These are phyloP conservation scores for Phoma herbarum DNA, from an alignment of 2,329 filamentous ascomycete species.

Conservation along the genomic window DNA sequence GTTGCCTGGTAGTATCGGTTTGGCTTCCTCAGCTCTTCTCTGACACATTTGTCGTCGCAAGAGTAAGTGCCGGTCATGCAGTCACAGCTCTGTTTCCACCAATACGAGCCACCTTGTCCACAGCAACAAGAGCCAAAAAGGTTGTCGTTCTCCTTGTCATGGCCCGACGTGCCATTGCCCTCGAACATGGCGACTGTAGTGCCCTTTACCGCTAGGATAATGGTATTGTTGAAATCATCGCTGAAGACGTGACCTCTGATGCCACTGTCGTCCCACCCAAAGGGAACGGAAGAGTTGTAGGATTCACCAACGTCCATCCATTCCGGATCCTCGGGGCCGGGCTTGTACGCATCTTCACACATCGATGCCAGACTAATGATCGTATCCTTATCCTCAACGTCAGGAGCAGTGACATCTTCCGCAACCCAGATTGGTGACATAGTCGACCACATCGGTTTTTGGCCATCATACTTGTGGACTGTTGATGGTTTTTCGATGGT, in stretches of 20 bases:
- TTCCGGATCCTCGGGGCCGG: constrained; percentile 43
- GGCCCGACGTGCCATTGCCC: constrained; percentile 47
- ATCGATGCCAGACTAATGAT: constrained; percentile 48
- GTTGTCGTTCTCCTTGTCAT: constrained; percentile 51
- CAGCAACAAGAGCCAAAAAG: constrained; percentile 50
- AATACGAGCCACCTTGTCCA: constrained; percentile 47
- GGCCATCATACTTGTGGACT: constrained; percentile 29
- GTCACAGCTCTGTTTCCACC: constrained; percentile 48
- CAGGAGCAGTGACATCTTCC: constrained; percentile 42
- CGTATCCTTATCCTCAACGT: constrained; percentile 47
- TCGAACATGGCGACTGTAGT: constrained; percentile 50
- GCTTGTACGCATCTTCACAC: constrained; percentile 50
- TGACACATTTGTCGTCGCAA: constrained; percentile 48
- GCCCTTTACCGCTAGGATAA: constrained; percentile 47
- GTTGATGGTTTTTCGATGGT: constrained; percentile 41
- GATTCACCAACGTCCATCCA: constrained; percentile 47
- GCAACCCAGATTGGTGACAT: constrained; percentile 45
- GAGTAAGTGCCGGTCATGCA: constrained; percentile 48
- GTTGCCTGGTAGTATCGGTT: constrained; percentile 47
- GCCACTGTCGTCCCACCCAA: constrained; percentile 50
- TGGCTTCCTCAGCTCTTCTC: constrained; percentile 41
- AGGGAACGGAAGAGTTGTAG: constrained; percentile 44
- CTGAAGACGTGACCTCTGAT: constrained; percentile 49
- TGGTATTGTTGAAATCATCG: constrained; percentile 45
- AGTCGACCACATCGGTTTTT: constrained; percentile 40